These are phyloP conservation scores for Mitragyna speciosa DNA, from an alignment of 257 asterid genomes.

Conservation along the genomic window DNA sequence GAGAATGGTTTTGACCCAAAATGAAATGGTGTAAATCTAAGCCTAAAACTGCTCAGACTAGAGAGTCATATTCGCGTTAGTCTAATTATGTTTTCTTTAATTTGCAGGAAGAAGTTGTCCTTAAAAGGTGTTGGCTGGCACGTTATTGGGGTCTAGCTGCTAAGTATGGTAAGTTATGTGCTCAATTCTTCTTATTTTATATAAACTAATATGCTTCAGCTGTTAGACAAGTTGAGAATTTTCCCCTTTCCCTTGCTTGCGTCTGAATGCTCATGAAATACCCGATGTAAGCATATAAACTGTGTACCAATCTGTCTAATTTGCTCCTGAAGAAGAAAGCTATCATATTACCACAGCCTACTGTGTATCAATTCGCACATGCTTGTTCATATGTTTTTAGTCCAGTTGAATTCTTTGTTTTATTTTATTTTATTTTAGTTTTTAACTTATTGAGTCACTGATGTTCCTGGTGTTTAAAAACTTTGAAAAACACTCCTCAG, in stretches of 20 bases:
- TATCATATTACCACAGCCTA: neutral
- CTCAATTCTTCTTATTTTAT: slow-evolving; percentile 6
- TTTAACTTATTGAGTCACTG: neutral
- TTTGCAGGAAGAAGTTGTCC: slow-evolving; percentile 96
- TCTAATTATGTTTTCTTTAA: slow-evolving; percentile 17
- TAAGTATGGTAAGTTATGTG: slow-evolving; percentile 62
- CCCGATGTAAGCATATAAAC: neutral
- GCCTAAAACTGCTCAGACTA: slow-evolving; percentile 9
- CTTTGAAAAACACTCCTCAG: neutral
- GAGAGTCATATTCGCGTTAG: neutral
- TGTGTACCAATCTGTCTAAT: neutral
- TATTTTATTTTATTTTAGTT: no score
- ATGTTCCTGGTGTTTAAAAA: neutral
- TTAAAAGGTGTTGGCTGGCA: slow-evolving; percentile 98
- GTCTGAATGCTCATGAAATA: slow-evolving; percentile 3
- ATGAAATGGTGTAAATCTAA: slow-evolving; percentile 73
- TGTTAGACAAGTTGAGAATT: neutral
- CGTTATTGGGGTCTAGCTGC: slow-evolving; percentile 98
- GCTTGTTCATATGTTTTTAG: neutral
- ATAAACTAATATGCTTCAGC: neutral
- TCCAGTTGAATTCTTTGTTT: slow-evolving; percentile 1
- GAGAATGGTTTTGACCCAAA: slow-evolving; percentile 85
- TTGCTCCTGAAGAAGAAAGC: slow-evolving; percentile 1
- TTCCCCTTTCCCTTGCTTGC: neutral
- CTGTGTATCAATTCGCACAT: neutral